Base-by-base conservation (phyloP, 257 asterid genomes). In the Solanum gracilifrons region DNA sequence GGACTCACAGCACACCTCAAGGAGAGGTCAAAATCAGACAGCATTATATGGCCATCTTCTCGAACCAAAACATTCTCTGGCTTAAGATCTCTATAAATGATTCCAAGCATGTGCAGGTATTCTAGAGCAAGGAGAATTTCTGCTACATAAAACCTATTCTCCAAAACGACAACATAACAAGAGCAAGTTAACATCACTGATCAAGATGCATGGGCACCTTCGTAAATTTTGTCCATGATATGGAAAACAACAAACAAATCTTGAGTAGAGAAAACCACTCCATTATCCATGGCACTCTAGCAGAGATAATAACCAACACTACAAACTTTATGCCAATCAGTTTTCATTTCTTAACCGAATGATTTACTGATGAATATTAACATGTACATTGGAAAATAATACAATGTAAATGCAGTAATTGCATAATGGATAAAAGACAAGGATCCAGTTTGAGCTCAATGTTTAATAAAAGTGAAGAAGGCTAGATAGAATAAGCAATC, bases 101-200 rank as follows among this genome's bases (percentile, higher is more conserved):
- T 93, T 29, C 96, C 96, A 51, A 93, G 96, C 96, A 93, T 93
- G 93, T 93, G 96, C 86, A 93, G 90, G 85, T 93, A 93, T 89
- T 93, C 96, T 86, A 93, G 84, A 82, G 95, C 90, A 58, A 93
- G 95, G 82, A 93, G 96, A 87, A 93, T 92, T 91, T 92, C 96
- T 15, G 96, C 96, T 73, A 93, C 95, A 85, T 93, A 93, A 86
- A 93, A 93, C 94, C 96, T 93, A 82, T 74, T 83, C 64, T 7
- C 83, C 48, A 76, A 88, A 79, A 72, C 69, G 35, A 58, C 66
- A 82, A 35, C 51, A 66, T 41, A 83, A 66, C 64, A 82, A 62
- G 82, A 18, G 48, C 79, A 72, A 55, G 46, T 86, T 86, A 73
- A 4, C 77, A 62, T 83, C 73, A 77, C 68, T 35, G 35, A 31